These are phyloP conservation scores for Psophocarpus tetragonolobus DNA, from an alignment of 306 rosid species.

Conservation along the genomic window DNA sequence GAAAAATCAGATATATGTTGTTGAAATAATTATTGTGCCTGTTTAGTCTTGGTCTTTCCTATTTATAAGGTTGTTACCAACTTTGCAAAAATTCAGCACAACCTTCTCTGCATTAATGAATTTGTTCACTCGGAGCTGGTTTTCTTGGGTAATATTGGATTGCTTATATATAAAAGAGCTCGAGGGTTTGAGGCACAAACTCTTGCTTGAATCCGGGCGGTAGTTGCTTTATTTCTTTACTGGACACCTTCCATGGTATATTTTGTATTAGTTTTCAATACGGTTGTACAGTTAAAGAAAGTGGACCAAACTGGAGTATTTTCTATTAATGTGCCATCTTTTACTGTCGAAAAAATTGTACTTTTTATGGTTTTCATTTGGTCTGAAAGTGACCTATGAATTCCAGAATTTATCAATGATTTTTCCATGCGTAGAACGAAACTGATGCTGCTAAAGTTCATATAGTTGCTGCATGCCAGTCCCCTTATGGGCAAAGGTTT, in stretches of 20 bases:
- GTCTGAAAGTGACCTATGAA: slow-evolving; percentile 1
- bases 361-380: neutral
- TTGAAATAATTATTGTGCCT: neutral
- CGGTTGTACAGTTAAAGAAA: neutral
- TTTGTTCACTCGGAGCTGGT: neutral
- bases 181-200: neutral
- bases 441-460: slow-evolving; percentile 64
- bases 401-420: slow-evolving; percentile 6
- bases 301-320: slow-evolving; percentile 4
- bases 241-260: neutral
- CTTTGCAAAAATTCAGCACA: neutral
- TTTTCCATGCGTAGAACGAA: slow-evolving; percentile 50
- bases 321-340: neutral
- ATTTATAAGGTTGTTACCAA: neutral
- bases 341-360: neutral
- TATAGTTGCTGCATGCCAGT: slow-evolving; percentile 68
- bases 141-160: neutral
- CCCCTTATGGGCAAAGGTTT: slow-evolving; percentile 87
- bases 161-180: neutral
- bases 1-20: neutral
- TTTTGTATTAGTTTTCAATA: too few relatives aligned
- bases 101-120: slow-evolving; percentile 1
- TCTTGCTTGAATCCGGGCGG: neutral
- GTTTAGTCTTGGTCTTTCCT: neutral
- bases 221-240: neutral